These are phyloP conservation scores for Lentinula detonsa DNA, from an alignment of 768 basidiomycete genomes.

Conservation along the genomic window DNA sequence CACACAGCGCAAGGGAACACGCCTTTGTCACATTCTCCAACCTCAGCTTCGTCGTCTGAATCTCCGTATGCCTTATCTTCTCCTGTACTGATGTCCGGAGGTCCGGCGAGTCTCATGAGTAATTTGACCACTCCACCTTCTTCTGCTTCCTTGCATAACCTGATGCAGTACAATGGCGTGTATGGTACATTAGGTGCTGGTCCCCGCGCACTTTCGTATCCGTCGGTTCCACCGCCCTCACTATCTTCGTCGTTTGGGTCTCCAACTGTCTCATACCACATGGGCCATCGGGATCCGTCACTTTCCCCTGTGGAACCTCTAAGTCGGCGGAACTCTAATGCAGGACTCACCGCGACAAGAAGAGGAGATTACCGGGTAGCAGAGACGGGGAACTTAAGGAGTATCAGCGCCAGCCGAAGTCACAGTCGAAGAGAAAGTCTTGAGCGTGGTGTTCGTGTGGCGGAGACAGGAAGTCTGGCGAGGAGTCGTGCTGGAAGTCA, in stretches of 20 bases:
- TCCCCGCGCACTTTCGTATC: constrained; percentile 55
- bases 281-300: constrained; percentile 42
- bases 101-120: constrained; percentile 50
- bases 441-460: constrained; percentile 61
- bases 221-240: constrained; percentile 79
- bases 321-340: constrained; percentile 47
- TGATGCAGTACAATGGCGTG: constrained; percentile 21
- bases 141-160: constrained; percentile 45
- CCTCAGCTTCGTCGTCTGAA: constrained; percentile 43
- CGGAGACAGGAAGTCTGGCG: constrained; percentile 59
- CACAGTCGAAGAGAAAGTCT: constrained; percentile 50
- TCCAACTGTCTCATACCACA: constrained; percentile 45
- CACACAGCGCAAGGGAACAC: constrained; percentile 48
- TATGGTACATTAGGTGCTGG: constrained; percentile 13
- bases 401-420: constrained; percentile 29
- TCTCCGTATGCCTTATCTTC: constrained; percentile 70
- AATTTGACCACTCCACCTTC: constrained; percentile 70
- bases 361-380: constrained; percentile 23
- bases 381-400: constrained; percentile 26
- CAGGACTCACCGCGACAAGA: constrained; percentile 9
- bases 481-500: constrained; percentile 45
- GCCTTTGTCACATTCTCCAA: constrained; percentile 56
- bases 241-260: constrained; percentile 76
- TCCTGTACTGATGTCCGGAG: constrained; percentile 26
- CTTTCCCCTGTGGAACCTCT: constrained; percentile 45